Evolutionary conservation across 2,329 filamentous ascomycete species (phyloP).

Genomic region (Onygenales sp.): DNA sequence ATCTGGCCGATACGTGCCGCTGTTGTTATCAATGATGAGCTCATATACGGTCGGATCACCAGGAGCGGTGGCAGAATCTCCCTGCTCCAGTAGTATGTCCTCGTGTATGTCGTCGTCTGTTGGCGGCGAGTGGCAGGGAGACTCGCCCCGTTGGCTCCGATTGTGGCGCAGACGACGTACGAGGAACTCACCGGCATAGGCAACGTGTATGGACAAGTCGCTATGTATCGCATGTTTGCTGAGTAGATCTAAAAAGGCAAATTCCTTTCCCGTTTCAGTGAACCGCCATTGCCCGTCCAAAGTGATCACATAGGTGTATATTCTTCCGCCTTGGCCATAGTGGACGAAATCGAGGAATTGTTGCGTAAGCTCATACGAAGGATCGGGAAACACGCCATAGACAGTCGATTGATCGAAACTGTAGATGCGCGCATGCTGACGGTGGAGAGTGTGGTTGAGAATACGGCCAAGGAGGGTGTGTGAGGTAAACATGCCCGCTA

Average conservation of each 20-base stretch:
- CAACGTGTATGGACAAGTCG: conserved; percentile 82
- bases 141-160: conserved; percentile 14
- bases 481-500: conserved; percentile 77
- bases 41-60: conserved; percentile 59
- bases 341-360: conserved; percentile 81
- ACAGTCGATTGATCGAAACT: conserved; percentile 72
- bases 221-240: conserved; percentile 97
- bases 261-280: conserved; percentile 92
- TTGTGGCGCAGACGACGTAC: conserved; percentile 49
- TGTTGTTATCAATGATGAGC: conserved; percentile 90
- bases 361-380: conserved; percentile 60
- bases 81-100: conserved; percentile 33
- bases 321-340: conserved; percentile 72
- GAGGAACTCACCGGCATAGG: conserved; percentile 89
- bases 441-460: conserved; percentile 75
- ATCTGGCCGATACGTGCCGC: conserved; percentile 84
- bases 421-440: conserved; percentile 83
- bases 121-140: conserved; percentile 23
- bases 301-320: conserved; percentile 88
- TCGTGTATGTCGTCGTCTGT: conserved; percentile 37
- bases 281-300: conserved; percentile 81
- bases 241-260: conserved; percentile 74
- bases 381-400: conserved; percentile 57
- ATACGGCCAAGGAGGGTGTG: conserved; percentile 69
- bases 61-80: conserved; percentile 31